These are phyloP conservation scores for Sutorius eximius DNA, from an alignment of 1,284 basidiomycete species.

Conservation along the genomic window DNA sequence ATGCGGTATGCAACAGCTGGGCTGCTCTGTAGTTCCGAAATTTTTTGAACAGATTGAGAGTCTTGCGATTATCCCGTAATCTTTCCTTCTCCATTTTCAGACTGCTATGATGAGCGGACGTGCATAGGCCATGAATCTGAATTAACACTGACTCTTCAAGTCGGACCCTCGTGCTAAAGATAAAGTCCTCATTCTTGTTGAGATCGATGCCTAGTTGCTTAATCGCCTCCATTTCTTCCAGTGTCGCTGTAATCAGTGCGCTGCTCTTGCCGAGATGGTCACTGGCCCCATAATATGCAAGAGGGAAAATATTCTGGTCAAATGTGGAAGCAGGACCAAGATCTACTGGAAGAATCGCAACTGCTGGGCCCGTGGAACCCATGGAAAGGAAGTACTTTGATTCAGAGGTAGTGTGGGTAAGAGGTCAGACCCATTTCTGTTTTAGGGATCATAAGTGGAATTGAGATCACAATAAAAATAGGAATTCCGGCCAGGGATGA, in stretches of 20 bases:
- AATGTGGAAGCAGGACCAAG: slow-evolving; percentile 11
- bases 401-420: neutral
- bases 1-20: slow-evolving; percentile 7
- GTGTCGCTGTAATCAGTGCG: slow-evolving; percentile 13
- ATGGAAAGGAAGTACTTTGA: neutral
- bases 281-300: neutral
- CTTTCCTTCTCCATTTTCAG: neutral
- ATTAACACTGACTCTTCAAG: slow-evolving; percentile 9
- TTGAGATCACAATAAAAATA: neutral
- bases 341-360: slow-evolving; percentile 5
- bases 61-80: slow-evolving; percentile 1
- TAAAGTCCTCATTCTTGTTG: neutral
- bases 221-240: slow-evolving; percentile 13
- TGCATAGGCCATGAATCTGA: neutral
- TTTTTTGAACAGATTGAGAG: slow-evolving; percentile 13
- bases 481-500: neutral
- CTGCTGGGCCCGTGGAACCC: neutral
- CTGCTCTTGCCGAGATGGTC: slow-evolving; percentile 10
- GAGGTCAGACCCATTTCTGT: neutral
- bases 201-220: slow-evolving; percentile 1
- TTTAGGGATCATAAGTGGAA: slow-evolving; percentile 3
- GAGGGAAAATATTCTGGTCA: slow-evolving; percentile 11
- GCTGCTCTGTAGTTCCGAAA: neutral
- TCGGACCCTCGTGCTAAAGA: neutral
- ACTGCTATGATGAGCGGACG: slow-evolving; percentile 2